Conservation (phyloP, 805 yeast species). For the Candida xiaguanensis region DNA sequence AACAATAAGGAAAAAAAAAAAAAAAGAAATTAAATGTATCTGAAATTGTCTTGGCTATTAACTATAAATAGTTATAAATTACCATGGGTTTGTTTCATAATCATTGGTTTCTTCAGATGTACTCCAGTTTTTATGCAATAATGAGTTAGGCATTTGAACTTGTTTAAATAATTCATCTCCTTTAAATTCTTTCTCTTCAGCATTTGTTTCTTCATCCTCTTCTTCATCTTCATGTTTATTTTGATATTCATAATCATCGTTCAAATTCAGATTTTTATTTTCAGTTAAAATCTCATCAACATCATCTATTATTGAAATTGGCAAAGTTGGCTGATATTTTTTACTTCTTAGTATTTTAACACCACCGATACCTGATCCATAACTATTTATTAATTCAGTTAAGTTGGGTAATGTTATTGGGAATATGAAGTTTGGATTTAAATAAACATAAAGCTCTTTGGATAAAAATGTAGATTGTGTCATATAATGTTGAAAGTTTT, state of each 20-base stretch:
- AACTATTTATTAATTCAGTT: slow-evolving; percentile 65
- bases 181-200: slow-evolving; percentile 15
- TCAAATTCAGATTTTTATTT: slow-evolving; percentile 23
- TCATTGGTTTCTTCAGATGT: slow-evolving; percentile 33
- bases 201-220: slow-evolving; percentile 14
- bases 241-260: slow-evolving; percentile 30
- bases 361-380: slow-evolving; percentile 76
- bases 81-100: slow-evolving; percentile 71
- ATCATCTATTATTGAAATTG: slow-evolving; percentile 65
- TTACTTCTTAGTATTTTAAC: slow-evolving; percentile 49
- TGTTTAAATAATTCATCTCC: slow-evolving; percentile 50
- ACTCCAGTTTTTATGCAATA: slow-evolving; percentile 49
- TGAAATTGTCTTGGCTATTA: background rate
- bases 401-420: slow-evolving; percentile 69
- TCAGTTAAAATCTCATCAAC: slow-evolving; percentile 54
- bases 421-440: slow-evolving; percentile 51
- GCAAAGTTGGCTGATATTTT: slow-evolving; percentile 67
- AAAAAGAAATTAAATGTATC: background rate
- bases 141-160: slow-evolving; percentile 45
- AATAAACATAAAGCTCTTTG: slow-evolving; percentile 41
- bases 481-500: slow-evolving; percentile 32
- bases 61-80: background rate
- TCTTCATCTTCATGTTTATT: slow-evolving; percentile 20
- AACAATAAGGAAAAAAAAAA: background rate
- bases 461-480: slow-evolving; percentile 35